Conservation (phyloP, 192 early-diverging fungal species). For the Powellomyces hirtus region DNA sequence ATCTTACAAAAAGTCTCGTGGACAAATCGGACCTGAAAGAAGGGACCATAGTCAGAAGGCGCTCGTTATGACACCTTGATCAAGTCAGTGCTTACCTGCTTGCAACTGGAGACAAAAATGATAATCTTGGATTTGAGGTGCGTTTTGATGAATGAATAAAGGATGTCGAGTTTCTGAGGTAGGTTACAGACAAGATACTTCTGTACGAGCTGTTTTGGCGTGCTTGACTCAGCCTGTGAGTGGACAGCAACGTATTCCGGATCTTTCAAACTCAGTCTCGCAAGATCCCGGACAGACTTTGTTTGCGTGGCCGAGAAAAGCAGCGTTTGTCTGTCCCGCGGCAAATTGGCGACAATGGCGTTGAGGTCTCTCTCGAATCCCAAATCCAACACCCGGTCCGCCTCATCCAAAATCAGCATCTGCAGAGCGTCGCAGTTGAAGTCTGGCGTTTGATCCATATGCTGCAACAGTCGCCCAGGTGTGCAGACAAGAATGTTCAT, state of each 20-base stretch:
- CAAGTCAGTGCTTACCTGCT: slow-evolving; percentile 65
- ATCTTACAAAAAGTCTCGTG: slow-evolving; percentile 95
- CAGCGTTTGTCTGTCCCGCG: slow-evolving; percentile 82
- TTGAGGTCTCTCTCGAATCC: slow-evolving; percentile 92
- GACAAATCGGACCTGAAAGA: slow-evolving; percentile 69
- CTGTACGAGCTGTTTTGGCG: slow-evolving; percentile 80
- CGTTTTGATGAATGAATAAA: slow-evolving; percentile 94
- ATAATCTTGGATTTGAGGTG: slow-evolving; percentile 87
- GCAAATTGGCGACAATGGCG: slow-evolving; percentile 84
- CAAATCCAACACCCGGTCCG: slow-evolving; percentile 92
- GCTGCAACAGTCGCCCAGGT: slow-evolving; percentile 94
- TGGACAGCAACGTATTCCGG: slow-evolving; percentile 97
- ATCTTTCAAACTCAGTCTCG: slow-evolving; percentile 80
- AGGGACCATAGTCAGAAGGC: not conserved
- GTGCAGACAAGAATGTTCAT: slow-evolving; percentile 90
- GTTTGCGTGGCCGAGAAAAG: slow-evolving; percentile 98
- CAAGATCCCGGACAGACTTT: slow-evolving; percentile 91
- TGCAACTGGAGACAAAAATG: slow-evolving; percentile 94
- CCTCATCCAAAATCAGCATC: slow-evolving; percentile 91
- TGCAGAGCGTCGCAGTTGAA: slow-evolving; percentile 85
- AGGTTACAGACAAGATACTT: slow-evolving; percentile 83
- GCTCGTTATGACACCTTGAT: not conserved
- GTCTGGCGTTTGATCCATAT: slow-evolving; percentile 87
- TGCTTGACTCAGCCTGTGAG: slow-evolving; percentile 74
- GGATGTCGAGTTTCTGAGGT: slow-evolving; percentile 88